Conservation (phyloP, 2,329 filamentous ascomycete genomes). For the Bipolaris oryzae region DNA sequence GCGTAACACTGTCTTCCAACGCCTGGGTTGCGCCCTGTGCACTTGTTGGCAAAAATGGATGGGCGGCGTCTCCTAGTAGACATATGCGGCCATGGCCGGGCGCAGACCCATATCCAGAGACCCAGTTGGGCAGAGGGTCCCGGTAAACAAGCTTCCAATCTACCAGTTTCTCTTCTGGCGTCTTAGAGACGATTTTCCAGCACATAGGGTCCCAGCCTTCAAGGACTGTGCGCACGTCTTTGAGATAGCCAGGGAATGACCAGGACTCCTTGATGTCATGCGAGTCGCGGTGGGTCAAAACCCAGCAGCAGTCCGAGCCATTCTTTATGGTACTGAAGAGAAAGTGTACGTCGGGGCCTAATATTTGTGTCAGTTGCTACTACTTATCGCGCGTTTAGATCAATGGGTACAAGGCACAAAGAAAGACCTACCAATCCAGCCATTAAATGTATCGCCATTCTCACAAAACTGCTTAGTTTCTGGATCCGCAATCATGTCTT, state of each 20-base stretch:
- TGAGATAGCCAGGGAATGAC: conserved; percentile 44
- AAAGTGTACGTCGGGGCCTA: conserved; percentile 47
- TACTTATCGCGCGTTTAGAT: not conserved
- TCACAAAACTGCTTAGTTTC: conserved; percentile 47
- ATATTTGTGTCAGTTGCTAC: not conserved
- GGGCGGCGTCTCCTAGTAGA: conserved; percentile 61
- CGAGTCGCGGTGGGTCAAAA: conserved; percentile 44
- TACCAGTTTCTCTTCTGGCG: conserved; percentile 48
- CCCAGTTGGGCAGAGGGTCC: conserved; percentile 60
- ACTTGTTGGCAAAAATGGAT: conserved; percentile 61
- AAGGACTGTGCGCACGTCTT: conserved; percentile 42
- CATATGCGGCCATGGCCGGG: conserved; percentile 52
- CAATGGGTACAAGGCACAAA: not conserved
- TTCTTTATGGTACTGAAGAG: conserved; percentile 47
- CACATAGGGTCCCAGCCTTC: conserved; percentile 45
- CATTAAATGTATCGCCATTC: conserved; percentile 47
- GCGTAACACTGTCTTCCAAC: conserved; percentile 55
- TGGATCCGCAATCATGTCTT: conserved; percentile 48
- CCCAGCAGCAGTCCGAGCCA: conserved; percentile 47
- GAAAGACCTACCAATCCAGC: conserved; percentile 41
- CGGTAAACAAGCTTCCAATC: conserved; percentile 64
- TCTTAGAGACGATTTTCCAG: conserved; percentile 44
- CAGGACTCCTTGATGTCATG: conserved; percentile 46
- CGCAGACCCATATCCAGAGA: conserved; percentile 53
- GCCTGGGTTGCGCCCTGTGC: conserved; percentile 62